phyloP scores from a whole-genome alignment of 352 stramenopile species.

The Globisporangium perplexum region DNA sequence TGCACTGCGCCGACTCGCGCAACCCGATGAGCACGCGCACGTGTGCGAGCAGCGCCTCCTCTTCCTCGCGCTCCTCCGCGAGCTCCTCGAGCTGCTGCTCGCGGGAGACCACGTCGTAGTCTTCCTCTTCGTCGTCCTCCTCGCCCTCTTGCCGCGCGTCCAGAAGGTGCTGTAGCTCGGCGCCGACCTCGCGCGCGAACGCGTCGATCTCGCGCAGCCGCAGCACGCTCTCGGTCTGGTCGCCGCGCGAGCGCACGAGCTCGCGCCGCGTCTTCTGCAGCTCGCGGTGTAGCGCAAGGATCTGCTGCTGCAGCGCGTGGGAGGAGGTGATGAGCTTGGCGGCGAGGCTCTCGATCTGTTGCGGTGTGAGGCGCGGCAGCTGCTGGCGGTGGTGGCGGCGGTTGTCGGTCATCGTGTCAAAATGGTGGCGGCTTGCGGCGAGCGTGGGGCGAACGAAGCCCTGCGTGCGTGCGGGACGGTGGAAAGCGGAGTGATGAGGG shows the following conservation, averaged over 20 bases:
- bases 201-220: constrained; percentile 64
- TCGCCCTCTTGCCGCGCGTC: too few species aligned
- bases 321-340: constrained; percentile 44
- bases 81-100: constrained; percentile 50
- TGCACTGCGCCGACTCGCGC: constrained; percentile 28
- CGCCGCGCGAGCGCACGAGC: constrained; percentile 38
- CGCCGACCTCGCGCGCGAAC: constrained; percentile 42
- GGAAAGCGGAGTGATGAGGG: constrained; percentile 1
- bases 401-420: neutral
- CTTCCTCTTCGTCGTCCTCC: constrained; percentile 13
- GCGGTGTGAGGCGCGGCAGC: neutral
- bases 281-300: constrained; percentile 28
- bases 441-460: too few species aligned
- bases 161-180: constrained; percentile 21
- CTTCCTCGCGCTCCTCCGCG: constrained; percentile 52
- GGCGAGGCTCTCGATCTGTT: constrained; percentile 43
- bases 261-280: constrained; percentile 27
- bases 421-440: too few species aligned
- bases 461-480: neutral
- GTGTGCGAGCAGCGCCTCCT: constrained; percentile 47
- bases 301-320: constrained; percentile 31
- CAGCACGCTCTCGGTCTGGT: constrained; percentile 43
- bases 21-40: constrained; percentile 44
- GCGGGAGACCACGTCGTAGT: constrained; percentile 13
- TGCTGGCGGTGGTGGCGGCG: neutral